Conservation (phyloP, 768 basidiomycete species). For the Leccinum barrowsii region DNA sequence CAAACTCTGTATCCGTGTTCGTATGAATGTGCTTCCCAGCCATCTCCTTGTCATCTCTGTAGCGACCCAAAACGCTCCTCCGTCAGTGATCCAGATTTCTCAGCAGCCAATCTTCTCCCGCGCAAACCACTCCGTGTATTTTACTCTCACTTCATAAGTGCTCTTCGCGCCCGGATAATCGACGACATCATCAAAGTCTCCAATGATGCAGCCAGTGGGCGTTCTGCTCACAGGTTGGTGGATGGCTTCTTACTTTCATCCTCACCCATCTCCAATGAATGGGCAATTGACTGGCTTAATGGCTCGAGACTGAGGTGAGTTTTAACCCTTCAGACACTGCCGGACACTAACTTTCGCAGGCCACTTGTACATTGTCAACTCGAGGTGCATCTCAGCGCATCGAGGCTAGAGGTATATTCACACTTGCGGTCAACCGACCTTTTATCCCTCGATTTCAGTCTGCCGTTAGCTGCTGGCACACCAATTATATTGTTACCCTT, state of each 20-base stretch:
- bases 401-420: conserved; percentile 63
- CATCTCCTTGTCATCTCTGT: conserved; percentile 40
- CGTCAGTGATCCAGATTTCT: conserved; percentile 23
- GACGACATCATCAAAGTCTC: conserved; percentile 51
- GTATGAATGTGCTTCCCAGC: conserved; percentile 38
- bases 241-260: conserved; percentile 63
- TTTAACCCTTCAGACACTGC: conserved; percentile 1
- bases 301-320: conserved; percentile 45
- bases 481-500: conserved; percentile 71
- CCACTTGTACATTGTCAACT: conserved; percentile 61
- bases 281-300: conserved; percentile 65
- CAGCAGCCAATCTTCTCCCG: conserved; percentile 41
- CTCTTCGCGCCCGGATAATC: conserved; percentile 50
- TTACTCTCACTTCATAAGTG: conserved; percentile 52
- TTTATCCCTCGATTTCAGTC: conserved; percentile 41
- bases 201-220: conserved; percentile 25
- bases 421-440: conserved; percentile 55
- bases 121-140: conserved; percentile 40
- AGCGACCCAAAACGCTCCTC: conserved; percentile 18
- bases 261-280: conserved; percentile 44
- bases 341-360: conserved; percentile 33
- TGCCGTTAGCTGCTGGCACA: conserved; percentile 53
- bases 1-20: conserved; percentile 54
- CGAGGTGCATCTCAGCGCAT: conserved; percentile 46
- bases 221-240: conserved; percentile 48